These are phyloP conservation scores for Lunasporangiospora selenospora DNA, from an alignment of 192 early-diverging fungal species.

Conservation along the genomic window DNA sequence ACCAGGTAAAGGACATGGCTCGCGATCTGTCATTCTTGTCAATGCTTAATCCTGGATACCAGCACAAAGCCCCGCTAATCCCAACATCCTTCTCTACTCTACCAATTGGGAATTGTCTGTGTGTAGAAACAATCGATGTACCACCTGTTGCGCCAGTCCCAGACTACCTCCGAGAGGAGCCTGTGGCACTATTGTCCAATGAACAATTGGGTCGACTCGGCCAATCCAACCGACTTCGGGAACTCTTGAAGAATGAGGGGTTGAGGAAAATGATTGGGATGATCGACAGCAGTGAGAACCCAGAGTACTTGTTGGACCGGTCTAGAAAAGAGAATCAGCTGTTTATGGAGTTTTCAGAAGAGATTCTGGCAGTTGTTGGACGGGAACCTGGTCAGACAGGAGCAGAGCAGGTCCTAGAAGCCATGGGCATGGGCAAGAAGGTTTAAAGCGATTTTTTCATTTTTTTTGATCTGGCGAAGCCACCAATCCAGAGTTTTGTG, in stretches of 20 bases:
- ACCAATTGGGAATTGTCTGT: no score
- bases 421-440: slow-evolving; percentile 31
- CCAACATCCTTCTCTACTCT: no score
- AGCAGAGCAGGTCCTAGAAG: slow-evolving; percentile 36
- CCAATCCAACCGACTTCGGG: slow-evolving; percentile 19
- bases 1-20: slow-evolving; percentile 15
- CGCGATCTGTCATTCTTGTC: background rate
- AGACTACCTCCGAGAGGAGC: slow-evolving; percentile 38
- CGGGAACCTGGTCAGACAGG: slow-evolving; percentile 25
- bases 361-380: slow-evolving; percentile 28
- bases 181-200: slow-evolving; percentile 21
- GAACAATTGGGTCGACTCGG: slow-evolving; percentile 24
- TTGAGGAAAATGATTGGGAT: slow-evolving; percentile 19
- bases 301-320: slow-evolving; percentile 39
- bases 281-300: slow-evolving; percentile 46
- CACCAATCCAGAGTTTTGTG: no score
- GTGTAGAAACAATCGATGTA: slow-evolving; percentile 32
- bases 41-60: no score
- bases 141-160: slow-evolving; percentile 27
- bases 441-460: no score
- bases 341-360: slow-evolving; percentile 44
- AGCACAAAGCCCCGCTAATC: no score
- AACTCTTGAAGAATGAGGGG: slow-evolving; percentile 33
- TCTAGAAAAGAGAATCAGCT: slow-evolving; percentile 30
- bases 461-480: no score